Percentiles rank a stretch among this genome's conserved stretches.
Evolutionary conservation across 805 yeast genomes (phyloP).

Genomic region (Suhomyces sp.): DNA sequence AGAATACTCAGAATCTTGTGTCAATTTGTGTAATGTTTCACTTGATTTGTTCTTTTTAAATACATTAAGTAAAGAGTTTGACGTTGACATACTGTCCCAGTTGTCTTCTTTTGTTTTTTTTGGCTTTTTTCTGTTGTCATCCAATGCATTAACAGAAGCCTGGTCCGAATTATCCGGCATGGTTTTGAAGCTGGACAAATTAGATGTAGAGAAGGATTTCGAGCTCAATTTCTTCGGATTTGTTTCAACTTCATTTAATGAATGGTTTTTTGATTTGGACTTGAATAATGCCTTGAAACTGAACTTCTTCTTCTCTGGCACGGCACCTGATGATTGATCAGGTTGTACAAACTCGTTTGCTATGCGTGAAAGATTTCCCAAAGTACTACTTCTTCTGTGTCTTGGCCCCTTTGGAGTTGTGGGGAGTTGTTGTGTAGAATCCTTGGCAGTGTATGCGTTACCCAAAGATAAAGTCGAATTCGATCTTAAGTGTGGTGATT

Average conservation of each 20-base stretch:
- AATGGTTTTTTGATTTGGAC: conserved; percentile 33
- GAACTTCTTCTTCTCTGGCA: conserved; percentile 30
- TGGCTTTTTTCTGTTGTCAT: conserved; percentile 1
- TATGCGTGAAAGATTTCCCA: conserved; percentile 9
- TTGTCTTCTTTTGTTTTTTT: no score
- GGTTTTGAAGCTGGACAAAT: conserved; percentile 14
- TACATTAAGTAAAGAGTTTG: conserved; percentile 16
- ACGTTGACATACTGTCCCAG: neutral
- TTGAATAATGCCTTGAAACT: conserved; percentile 40
- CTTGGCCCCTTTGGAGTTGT: neutral
- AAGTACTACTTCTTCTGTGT: conserved; percentile 11
- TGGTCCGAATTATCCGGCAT: conserved; percentile 2
- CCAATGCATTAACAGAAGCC: neutral
- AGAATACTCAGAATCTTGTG: neutral
- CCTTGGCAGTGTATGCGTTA: no score
- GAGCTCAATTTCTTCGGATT: conserved; percentile 16
- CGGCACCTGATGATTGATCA: neutral
- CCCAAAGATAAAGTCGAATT: conserved; percentile 6
- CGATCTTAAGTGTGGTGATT: conserved; percentile 8
- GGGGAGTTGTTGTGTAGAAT: no score
- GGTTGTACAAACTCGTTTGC: neutral
- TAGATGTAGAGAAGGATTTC: conserved; percentile 33
- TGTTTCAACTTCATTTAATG: conserved; percentile 14
- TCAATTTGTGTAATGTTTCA: conserved; percentile 14
- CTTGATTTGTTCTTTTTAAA: conserved; percentile 22